These are phyloP conservation scores for Lineolata rhizophorae DNA, from an alignment of 495 filamentous ascomycete genomes.

Conservation along the genomic window DNA sequence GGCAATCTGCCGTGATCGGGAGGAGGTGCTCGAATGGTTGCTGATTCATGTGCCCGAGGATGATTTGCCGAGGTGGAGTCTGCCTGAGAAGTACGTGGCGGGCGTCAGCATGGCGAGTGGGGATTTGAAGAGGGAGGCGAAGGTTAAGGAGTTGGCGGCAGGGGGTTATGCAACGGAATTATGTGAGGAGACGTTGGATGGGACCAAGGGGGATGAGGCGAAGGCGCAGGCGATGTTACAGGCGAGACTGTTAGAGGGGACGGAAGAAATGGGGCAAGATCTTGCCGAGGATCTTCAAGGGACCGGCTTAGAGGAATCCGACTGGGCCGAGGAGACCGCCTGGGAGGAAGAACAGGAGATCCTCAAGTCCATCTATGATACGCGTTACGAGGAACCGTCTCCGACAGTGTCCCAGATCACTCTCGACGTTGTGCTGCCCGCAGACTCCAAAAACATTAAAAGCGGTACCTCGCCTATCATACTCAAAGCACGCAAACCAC, in stretches of 20 bases:
- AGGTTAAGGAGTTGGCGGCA: constrained; percentile 58
- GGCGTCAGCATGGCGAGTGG: constrained; percentile 65
- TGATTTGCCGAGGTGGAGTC: constrained; percentile 69
- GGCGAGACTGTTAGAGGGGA: constrained; percentile 30
- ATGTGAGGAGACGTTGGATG: constrained; percentile 51
- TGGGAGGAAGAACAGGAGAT: constrained; percentile 75
- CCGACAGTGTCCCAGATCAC: constrained; percentile 41
- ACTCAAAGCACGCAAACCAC: constrained; percentile 30
- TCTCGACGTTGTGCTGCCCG: constrained; percentile 20
- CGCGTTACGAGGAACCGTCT: constrained; percentile 34
- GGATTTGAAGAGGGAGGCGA: constrained; percentile 55
- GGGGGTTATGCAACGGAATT: constrained; percentile 71
- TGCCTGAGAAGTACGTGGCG: constrained; percentile 76
- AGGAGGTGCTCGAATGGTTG: constrained; percentile 83
- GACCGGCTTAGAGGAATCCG: not conserved
- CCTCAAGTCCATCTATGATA: constrained; percentile 56
- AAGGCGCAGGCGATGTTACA: constrained; percentile 61
- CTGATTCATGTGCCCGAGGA: constrained; percentile 93
- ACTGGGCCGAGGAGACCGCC: constrained; percentile 8
- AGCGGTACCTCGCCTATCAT: constrained; percentile 15
- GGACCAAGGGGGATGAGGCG: constrained; percentile 46
- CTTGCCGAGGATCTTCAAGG: constrained; percentile 5
- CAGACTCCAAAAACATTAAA: constrained; percentile 6
- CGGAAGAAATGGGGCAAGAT: constrained; percentile 7
- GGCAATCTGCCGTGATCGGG: constrained; percentile 69